These are phyloP conservation scores for Colletotrichum godetiae DNA, from an alignment of 2,329 filamentous ascomycete genomes.

Conservation along the genomic window DNA sequence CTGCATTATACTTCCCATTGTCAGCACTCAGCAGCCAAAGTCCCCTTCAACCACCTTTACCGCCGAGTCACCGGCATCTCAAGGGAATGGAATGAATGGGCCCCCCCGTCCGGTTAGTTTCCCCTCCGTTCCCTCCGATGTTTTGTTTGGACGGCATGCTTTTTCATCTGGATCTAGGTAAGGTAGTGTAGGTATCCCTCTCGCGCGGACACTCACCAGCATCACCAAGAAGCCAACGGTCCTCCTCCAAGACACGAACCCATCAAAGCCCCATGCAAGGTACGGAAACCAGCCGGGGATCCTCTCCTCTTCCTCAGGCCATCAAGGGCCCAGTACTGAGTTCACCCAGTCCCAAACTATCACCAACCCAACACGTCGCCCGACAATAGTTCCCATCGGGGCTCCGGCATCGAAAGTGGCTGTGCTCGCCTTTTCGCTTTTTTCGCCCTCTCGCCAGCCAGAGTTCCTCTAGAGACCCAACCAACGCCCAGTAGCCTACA, in stretches of 20 bases:
- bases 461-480: too few relatives aligned
- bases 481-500: not conserved
- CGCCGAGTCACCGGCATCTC: not conserved
- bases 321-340: not conserved
- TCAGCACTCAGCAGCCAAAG: not conserved
- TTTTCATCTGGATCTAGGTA: not conserved
- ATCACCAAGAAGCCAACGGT: not conserved
- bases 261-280: not conserved
- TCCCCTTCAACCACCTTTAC: not conserved
- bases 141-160: not conserved
- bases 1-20: too few relatives aligned
- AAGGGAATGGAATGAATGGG: not conserved
- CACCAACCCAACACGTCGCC: not conserved
- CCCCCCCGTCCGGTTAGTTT: not conserved
- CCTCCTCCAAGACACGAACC: not conserved
- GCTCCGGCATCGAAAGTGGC: constrained; percentile 11
- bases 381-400: constrained; percentile 5
- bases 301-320: not conserved
- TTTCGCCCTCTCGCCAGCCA: not conserved
- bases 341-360: not conserved
- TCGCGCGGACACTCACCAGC: not conserved
- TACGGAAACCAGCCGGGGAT: not conserved
- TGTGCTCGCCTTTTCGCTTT: constrained; percentile 18
- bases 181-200: not conserved
- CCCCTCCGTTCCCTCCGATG: not conserved